Evolutionary conservation across 1,284 basidiomycete genomes (phyloP).

Genomic region (Wolfiporia cocos): DNA sequence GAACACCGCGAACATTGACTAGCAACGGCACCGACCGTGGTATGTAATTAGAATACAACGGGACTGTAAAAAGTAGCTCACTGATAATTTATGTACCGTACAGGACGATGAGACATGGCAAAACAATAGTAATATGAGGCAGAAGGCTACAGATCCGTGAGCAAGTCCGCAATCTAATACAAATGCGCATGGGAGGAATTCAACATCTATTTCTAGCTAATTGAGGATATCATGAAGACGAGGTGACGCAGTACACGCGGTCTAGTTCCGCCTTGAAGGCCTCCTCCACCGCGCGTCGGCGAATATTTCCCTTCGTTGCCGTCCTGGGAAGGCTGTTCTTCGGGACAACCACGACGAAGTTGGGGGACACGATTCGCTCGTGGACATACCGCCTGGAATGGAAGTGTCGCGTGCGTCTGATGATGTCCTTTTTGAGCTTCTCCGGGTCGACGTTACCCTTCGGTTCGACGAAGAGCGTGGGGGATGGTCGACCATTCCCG

Average conservation of each 20-base stretch:
- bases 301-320: conserved; percentile 66
- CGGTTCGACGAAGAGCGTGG: conserved; percentile 57
- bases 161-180: too few species aligned
- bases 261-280: conserved; percentile 44
- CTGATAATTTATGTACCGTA: too few species aligned
- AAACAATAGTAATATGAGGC: too few species aligned
- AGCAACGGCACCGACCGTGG: too few species aligned
- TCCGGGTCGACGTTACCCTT: conserved; percentile 23
- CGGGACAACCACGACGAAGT: conserved; percentile 54
- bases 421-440: conserved; percentile 53
- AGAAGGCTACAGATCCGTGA: too few species aligned
- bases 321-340: conserved; percentile 55
- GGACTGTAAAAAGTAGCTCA: too few species aligned
- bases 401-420: conserved; percentile 58
- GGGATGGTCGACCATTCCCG: conserved; percentile 57
- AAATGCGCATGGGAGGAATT: too few species aligned
- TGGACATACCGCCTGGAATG: conserved; percentile 61
- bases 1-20: too few species aligned
- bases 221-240: too few species aligned
- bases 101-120: too few species aligned
- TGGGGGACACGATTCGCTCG: conserved; percentile 50
- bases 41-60: too few species aligned
- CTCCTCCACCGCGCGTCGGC: conserved; percentile 58
- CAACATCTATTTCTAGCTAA: too few species aligned
- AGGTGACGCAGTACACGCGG: conserved; percentile 40